Base-by-base conservation (phyloP, 805 yeast genomes). In the Candida endomychidarum region DNA sequence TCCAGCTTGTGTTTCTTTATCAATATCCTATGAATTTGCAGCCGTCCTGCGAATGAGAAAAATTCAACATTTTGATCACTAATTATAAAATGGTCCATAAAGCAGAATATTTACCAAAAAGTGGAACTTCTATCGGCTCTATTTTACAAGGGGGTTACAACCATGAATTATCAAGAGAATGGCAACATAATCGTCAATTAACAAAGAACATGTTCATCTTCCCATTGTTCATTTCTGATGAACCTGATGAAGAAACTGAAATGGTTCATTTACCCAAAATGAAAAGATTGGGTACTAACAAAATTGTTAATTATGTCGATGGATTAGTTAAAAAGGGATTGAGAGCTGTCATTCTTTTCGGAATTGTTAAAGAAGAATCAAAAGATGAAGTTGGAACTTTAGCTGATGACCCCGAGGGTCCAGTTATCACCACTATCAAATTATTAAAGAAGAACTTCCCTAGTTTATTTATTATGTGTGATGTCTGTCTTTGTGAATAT, bases 381-480 rank as follows among this genome's bases (percentile, higher is more conserved):
- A 93, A 93, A 55, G 99, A 93, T 60, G 71, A 76, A 5, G 71
- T 69, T 23, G 99, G 96, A 7, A 78, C 96, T 2, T 77, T 88
- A 33, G 99, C 99, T 2, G 98, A 93, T 61, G 96, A 89, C 61
- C 96, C 96, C 26, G 76, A 86, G 23, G 97, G 98, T 0, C 98
- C 99, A 2, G 98, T 93, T 2, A 90, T 93, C 49, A 74, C 62
- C 46, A 85, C 91, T 15, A 82, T 86, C 52, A 83, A 80, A 56
- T 70, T 77, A 2, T 72, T 93, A 40, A 74, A 74, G 45, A 47
- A 62, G 31, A 64, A 75, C 11, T 90, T 86, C 67, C 98, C 99
- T 4, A 83, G 78, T 19, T 73, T 93, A 43, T 91, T 82, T 60
- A 78, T 93, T 48, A 80, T 89, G 76, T 86, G 96, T 57, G 99